These are phyloP conservation scores for Geotrichum klebahnii DNA, from an alignment of 1,139 yeast genomes.

Conservation along the genomic window DNA sequence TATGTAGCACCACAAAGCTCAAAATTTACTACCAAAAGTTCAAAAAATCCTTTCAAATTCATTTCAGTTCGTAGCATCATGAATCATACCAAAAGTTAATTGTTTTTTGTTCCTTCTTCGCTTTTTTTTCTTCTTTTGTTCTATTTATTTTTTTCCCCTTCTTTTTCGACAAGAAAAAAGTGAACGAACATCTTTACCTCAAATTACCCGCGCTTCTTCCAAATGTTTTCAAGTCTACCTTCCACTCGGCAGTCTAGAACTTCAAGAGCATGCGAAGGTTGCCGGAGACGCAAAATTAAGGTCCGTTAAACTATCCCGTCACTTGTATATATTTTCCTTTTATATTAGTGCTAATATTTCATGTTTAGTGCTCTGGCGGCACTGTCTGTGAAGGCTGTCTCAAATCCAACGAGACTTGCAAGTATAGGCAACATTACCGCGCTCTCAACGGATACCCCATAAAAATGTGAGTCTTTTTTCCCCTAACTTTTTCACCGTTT, in stretches of 20 bases:
- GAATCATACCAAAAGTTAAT: too few species aligned
- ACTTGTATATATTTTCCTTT: not conserved
- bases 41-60: too few species aligned
- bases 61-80: too few species aligned
- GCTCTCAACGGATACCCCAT: slow-evolving; percentile 30
- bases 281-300: slow-evolving; percentile 57
- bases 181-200: not conserved
- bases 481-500: not conserved
- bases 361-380: slow-evolving; percentile 50
- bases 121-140: not conserved
- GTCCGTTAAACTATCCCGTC: not conserved
- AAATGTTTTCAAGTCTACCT: slow-evolving; percentile 11
- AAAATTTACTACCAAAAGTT: too few species aligned
- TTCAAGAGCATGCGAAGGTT: slow-evolving; percentile 57
- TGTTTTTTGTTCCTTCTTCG: not conserved
- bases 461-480: slow-evolving; percentile 21
- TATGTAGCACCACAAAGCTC: too few species aligned
- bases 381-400: slow-evolving; percentile 29
- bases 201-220: not conserved
- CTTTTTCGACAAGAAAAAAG: not conserved
- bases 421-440: slow-evolving; percentile 30
- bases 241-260: slow-evolving; percentile 26
- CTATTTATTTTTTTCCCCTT: not conserved
- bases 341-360: not conserved
- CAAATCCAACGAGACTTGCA: slow-evolving; percentile 28